Evolutionary conservation across 805 yeast species (phyloP).

Genomic region (Zygoascus flipseniorum): DNA sequence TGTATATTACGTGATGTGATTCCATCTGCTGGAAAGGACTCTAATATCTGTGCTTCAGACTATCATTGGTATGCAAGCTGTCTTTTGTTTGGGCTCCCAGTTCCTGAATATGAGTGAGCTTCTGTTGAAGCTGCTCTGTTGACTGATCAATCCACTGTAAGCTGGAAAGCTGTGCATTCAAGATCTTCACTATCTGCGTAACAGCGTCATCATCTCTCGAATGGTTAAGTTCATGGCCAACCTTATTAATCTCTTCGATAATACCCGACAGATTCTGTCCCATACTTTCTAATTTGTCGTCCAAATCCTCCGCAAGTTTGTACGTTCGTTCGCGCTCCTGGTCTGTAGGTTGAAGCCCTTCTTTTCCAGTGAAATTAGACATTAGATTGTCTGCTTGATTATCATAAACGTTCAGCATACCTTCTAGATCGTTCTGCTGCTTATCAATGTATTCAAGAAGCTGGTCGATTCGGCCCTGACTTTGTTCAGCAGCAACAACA

Average conservation of each 20-base stretch:
- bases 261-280: constrained; percentile 69
- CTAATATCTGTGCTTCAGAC: not conserved
- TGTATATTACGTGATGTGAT: not conserved
- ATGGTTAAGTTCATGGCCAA: constrained; percentile 71
- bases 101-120: constrained; percentile 37
- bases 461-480: constrained; percentile 81
- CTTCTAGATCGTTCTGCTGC: constrained; percentile 88
- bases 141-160: constrained; percentile 77
- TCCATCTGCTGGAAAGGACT: not conserved
- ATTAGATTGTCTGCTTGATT: constrained; percentile 35
- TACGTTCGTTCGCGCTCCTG: constrained; percentile 87
- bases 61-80: not conserved
- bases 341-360: constrained; percentile 43
- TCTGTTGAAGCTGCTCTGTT: constrained; percentile 58
- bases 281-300: constrained; percentile 67
- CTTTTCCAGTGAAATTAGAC: constrained; percentile 19
- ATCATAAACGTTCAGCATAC: constrained; percentile 75
- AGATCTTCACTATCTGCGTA: constrained; percentile 56
- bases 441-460: constrained; percentile 75
- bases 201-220: constrained; percentile 40
- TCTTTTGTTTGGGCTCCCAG: constrained; percentile 1
- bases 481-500: constrained; percentile 72
- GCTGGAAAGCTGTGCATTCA: constrained; percentile 84
- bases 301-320: constrained; percentile 74
- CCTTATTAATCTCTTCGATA: constrained; percentile 69